These are phyloP conservation scores for Stevia rebaudiana DNA, from an alignment of 140 eudicot species.

Conservation along the genomic window DNA sequence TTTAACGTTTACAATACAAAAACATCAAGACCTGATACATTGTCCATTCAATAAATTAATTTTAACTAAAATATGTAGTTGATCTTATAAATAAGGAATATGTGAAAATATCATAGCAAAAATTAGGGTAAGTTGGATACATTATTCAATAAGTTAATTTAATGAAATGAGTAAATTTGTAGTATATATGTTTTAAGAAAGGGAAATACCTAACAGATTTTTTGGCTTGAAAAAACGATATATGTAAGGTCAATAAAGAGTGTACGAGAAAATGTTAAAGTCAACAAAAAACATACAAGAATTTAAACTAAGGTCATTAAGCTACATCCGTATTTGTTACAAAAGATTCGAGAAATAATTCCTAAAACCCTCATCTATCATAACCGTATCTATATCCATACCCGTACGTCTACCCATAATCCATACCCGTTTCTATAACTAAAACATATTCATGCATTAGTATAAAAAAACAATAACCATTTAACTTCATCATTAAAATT, in stretches of 20 bases:
- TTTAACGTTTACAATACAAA: too few relatives aligned
- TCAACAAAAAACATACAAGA: constrained; percentile 3
- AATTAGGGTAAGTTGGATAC: too few relatives aligned
- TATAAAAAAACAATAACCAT: neutral
- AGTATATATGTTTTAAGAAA: too few relatives aligned
- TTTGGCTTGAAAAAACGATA: too few relatives aligned
- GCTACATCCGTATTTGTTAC: constrained; percentile 26
- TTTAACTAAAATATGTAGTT: too few relatives aligned
- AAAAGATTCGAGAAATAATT: constrained; percentile 33
- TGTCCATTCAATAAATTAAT: too few relatives aligned
- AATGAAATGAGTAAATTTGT: too few relatives aligned
- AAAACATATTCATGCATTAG: constrained; percentile 19
- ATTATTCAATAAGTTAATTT: too few relatives aligned
- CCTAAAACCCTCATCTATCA: constrained; percentile 26
- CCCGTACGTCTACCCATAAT: constrained; percentile 4
- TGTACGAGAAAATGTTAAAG: neutral
- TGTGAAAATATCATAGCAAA: too few relatives aligned
- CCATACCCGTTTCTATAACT: constrained; percentile 8
- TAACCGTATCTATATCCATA: constrained; percentile 21
- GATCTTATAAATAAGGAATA: too few relatives aligned
- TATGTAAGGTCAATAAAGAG: neutral
- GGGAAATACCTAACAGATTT: too few relatives aligned
- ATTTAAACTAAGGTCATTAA: constrained; percentile 18
- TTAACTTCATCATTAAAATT: constrained; percentile 24
- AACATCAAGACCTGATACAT: too few relatives aligned